These are phyloP conservation scores for Metschnikowia rubicola DNA, from an alignment of 805 yeast species.

Conservation along the genomic window DNA sequence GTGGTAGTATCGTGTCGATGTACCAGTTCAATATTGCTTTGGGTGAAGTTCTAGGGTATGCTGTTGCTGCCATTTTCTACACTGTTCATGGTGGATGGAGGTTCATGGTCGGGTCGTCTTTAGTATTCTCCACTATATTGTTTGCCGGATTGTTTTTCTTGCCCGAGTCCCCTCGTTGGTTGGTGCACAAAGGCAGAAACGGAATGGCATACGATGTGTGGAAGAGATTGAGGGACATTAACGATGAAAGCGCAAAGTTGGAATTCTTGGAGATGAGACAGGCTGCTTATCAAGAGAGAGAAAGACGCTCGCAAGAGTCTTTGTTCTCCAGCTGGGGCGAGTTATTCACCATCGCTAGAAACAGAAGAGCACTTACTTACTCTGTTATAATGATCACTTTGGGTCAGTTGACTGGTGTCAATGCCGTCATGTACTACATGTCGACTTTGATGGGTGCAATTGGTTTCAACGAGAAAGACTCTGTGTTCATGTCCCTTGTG, in stretches of 20 bases:
- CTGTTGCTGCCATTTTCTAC: constrained; percentile 59
- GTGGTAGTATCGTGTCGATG: constrained; percentile 60
- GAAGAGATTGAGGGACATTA: constrained; percentile 52
- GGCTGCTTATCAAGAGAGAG: constrained; percentile 46
- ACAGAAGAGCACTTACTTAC: constrained; percentile 58
- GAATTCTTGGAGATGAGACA: constrained; percentile 59
- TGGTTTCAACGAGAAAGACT: constrained; percentile 49
- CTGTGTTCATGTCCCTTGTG: constrained; percentile 65
- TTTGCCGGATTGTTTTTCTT: constrained; percentile 50
- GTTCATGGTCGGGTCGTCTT: constrained; percentile 60
- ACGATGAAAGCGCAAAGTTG: constrained; percentile 39
- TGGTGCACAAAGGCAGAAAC: constrained; percentile 46
- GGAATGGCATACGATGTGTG: constrained; percentile 56
- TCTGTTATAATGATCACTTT: constrained; percentile 55
- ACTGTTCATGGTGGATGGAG: constrained; percentile 60
- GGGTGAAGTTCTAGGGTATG: constrained; percentile 65
- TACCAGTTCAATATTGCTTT: constrained; percentile 64
- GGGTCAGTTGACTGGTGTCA: constrained; percentile 67
- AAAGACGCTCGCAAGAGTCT: constrained; percentile 33
- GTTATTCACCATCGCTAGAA: constrained; percentile 52
- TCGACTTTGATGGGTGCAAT: constrained; percentile 53
- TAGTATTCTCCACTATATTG: constrained; percentile 53
- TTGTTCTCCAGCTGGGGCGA: constrained; percentile 45
- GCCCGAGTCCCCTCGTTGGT: constrained; percentile 63
- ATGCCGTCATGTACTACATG: constrained; percentile 64